Conservation (phyloP, 176 grass and related monocot species). For the Neostapfia colusana region DNA sequence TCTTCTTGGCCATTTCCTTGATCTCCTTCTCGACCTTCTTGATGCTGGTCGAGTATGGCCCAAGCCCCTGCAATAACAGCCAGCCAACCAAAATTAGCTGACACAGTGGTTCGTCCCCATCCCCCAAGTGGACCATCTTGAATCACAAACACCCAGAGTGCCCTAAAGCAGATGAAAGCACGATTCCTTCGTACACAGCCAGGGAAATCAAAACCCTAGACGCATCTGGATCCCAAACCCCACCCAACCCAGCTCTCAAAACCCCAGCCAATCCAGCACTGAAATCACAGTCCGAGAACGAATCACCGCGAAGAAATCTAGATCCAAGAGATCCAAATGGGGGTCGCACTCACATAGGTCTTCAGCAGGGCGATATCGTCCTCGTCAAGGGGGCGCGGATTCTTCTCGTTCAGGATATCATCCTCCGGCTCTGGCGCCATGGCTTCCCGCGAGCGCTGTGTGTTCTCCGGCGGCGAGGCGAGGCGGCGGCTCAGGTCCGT, state of each 20-base stretch:
- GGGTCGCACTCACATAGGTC: conserved; percentile 57
- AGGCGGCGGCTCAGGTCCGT: not conserved
- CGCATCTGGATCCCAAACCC: not conserved
- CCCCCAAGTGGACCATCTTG: not conserved
- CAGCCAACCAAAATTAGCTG: conserved; percentile 27
- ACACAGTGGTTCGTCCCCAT: not conserved
- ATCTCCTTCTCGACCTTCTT: conserved; percentile 95
- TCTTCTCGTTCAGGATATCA: conserved; percentile 79
- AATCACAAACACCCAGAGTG: not conserved
- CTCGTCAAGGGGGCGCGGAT: conserved; percentile 66
- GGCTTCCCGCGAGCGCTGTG: not conserved
- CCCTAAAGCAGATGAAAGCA: not conserved
- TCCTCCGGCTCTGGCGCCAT: conserved; percentile 79
- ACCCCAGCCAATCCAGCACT: not conserved
- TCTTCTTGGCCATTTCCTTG: conserved; percentile 80
- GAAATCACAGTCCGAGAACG: not conserved
- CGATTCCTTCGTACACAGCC: no score
- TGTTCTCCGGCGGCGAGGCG: conserved; percentile 6
- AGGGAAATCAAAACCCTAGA: conserved; percentile 26
- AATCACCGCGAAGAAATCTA: conserved; percentile 5
- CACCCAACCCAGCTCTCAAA: not conserved
- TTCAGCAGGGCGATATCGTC: conserved; percentile 89
- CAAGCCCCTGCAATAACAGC: conserved; percentile 69
- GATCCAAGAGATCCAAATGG: conserved; percentile 26
- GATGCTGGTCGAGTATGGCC: conserved; percentile 82